phyloP scores from a whole-genome alignment of 176 grass and related monocot species.

The Elymus sibiricus region DNA sequence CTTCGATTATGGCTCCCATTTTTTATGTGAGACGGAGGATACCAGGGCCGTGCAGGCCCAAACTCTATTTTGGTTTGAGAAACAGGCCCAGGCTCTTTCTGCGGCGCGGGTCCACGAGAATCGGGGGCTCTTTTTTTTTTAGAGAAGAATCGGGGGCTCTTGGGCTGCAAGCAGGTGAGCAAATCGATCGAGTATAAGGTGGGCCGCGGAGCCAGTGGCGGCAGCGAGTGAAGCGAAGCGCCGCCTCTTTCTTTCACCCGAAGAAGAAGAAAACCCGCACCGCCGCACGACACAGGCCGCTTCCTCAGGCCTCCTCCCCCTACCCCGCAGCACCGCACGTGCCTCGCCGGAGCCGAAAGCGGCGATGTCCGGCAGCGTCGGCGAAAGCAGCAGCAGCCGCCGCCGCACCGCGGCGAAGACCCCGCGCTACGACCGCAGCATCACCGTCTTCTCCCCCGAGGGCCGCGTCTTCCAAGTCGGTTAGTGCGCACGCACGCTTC shows the following conservation, averaged over 20 bases:
- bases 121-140: not conserved
- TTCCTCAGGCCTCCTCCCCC: not conserved
- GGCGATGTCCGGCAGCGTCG: not conserved
- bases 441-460: slow-evolving; percentile 59
- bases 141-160: not conserved
- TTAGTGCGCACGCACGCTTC: slow-evolving; percentile 18
- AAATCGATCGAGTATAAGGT: not conserved
- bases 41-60: not conserved
- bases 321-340: not conserved
- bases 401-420: not conserved
- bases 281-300: not conserved
- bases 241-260: not conserved
- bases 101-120: not conserved
- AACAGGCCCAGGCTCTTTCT: not conserved
- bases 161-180: not conserved
- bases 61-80: not conserved
- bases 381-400: not conserved
- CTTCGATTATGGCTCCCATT: not conserved
- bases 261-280: not conserved
- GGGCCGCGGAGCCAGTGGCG: not conserved
- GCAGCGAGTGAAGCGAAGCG: no score
- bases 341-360: not conserved
- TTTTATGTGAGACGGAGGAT: not conserved
- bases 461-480: slow-evolving; percentile 65
- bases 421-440: slow-evolving; percentile 29